These are phyloP conservation scores for Pleurotus cornucopiae DNA, from an alignment of 768 basidiomycete species.

Conservation along the genomic window DNA sequence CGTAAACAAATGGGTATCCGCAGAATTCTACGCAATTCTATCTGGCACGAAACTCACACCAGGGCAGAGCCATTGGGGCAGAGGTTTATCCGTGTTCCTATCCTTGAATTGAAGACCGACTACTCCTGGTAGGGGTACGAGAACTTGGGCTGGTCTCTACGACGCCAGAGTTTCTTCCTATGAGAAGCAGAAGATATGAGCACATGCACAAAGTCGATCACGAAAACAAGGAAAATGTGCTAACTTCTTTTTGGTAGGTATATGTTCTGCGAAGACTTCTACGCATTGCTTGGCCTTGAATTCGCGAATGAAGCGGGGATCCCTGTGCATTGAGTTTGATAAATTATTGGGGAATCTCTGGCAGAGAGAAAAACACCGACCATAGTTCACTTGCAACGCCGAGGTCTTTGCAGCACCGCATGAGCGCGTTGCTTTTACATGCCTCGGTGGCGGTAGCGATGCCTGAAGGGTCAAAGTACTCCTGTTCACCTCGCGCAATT, in stretches of 20 bases:
- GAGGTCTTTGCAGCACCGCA: conserved; percentile 96
- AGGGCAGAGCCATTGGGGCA: neutral
- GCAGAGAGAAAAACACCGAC: conserved; percentile 35
- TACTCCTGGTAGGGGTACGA: conserved; percentile 86
- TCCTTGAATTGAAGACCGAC: conserved; percentile 5
- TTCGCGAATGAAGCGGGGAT: conserved; percentile 90
- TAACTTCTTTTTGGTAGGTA: conserved; percentile 86
- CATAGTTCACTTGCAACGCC: conserved; percentile 96
- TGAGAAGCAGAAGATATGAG: neutral
- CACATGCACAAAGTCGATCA: neutral
- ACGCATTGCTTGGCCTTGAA: conserved; percentile 84
- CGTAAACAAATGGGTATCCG: neutral
- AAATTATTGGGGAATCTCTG: neutral
- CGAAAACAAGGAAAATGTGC: conserved; percentile 25
- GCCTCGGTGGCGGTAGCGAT: conserved; percentile 93
- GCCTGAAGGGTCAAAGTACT: conserved; percentile 89
- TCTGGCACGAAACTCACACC: neutral
- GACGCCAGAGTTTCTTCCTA: conserved; percentile 90
- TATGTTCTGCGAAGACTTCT: conserved; percentile 84
- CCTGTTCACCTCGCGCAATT: conserved; percentile 92
- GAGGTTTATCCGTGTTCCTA: neutral
- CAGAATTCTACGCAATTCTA: neutral
- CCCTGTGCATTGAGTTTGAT: conserved; percentile 44
- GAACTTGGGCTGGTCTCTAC: conserved; percentile 82
- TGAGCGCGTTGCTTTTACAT: conserved; percentile 94